Percentiles rank a stretch among this genome's conserved stretches.
Conservation (phyloP, 306 rosid species). For the Abrus pulchellus region DNA sequence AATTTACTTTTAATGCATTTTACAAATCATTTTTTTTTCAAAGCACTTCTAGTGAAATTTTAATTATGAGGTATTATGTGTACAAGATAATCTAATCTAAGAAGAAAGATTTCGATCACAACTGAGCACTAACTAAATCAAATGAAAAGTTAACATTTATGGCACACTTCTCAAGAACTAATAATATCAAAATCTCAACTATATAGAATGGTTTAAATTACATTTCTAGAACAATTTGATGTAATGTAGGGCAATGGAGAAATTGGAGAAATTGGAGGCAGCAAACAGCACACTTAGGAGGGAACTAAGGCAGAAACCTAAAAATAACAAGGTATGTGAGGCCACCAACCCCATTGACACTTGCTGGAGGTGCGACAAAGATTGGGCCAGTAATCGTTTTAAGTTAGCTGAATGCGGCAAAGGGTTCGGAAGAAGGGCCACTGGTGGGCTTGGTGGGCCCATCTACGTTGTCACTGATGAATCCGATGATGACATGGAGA, state of each 20-base stretch:
- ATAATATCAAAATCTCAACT: too few species aligned
- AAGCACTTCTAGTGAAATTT: too few species aligned
- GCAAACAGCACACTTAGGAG: constrained; percentile 29
- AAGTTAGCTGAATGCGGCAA: constrained; percentile 18
- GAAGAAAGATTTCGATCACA: not conserved
- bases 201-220: too few species aligned
- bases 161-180: not conserved
- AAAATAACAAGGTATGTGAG: not conserved
- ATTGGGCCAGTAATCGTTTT: constrained; percentile 31
- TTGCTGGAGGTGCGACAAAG: constrained; percentile 38
- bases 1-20: too few species aligned
- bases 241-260: not conserved
- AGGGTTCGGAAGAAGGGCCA: constrained; percentile 43
- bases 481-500: constrained; percentile 12
- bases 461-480: constrained; percentile 38
- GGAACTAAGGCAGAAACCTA: not conserved
- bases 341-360: constrained; percentile 42
- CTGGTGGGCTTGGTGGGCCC: constrained; percentile 42
- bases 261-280: too few species aligned
- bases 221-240: not conserved
- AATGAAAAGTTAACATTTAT: not conserved
- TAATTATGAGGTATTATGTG: too few species aligned
- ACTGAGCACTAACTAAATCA: too few species aligned
- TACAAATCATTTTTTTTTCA: too few species aligned
- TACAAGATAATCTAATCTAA: too few species aligned